Base-by-base conservation (phyloP, 2,329 filamentous ascomycete genomes). In the Drechslera avenae region DNA sequence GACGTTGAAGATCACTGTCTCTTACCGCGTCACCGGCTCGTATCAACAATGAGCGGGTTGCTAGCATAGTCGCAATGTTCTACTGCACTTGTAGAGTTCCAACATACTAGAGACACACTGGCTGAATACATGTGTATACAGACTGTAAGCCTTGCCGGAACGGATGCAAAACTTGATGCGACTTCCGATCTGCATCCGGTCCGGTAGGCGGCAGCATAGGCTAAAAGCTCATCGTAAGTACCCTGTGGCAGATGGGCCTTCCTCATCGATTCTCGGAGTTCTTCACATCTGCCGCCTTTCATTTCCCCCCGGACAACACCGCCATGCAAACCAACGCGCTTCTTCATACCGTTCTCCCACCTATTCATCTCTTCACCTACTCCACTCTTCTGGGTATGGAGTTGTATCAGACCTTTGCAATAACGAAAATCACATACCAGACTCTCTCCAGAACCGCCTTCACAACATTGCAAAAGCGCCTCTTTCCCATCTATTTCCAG, bases 401-500 rank as follows among this genome's bases (percentile, higher is more conserved):
- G 46, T 53, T 77, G 0, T 78, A 73, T 45, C 62, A 77, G 57
- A 75, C 60, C 52, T 76, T 78, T 43, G 50, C 76, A 31, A 72
- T 76, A 45, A 75, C 73, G 1, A 78, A 75, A 54, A 54, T 78
- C 14, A 67, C 72, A 17, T 72, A 69, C 50, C 59, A 59, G 41
- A 59, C 57, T 5, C 69, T 77, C 4, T 70, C 75, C 0, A 64
- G 66, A 40, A 63, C 69, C 1, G 61, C 72, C 1, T 78, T 78
- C 44, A 73, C 72, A 6, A 60, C 47, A 1, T 60, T 78, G 2
- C 73, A 77, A 40, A 76, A 74, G 48, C 66, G 63, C 3, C 40
- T 76, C 1, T 78, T 77, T 42, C 75, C 75, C 0, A 52, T 71
- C 1, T 77, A 78, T 40, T 77, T 77, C 49, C 60, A 58, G 4